Base-by-base conservation (phyloP, 352 stramenopile genomes). In the Phytophthora pseudosyringae region DNA sequence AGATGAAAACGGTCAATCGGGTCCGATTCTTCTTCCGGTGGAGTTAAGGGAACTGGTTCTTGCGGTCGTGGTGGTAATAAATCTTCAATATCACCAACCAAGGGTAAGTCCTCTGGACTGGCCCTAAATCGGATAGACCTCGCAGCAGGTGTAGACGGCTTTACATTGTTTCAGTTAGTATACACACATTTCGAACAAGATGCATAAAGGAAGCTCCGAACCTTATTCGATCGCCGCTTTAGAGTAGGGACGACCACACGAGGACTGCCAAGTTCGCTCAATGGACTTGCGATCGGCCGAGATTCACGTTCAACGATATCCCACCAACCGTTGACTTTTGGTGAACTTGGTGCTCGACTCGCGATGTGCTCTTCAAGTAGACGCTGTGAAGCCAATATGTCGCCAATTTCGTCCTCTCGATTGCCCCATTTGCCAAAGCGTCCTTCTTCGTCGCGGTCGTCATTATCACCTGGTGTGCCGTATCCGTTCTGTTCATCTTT, bases 371-470 rank as follows among this genome's bases (percentile, higher is more conserved):
- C 28, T 64, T 79, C 77, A 31, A 78, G 25, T 0, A 74, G 21
- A 4, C 48, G 54, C 40, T 94, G 86, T 6, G 86, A 89, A 15
- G 81, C 78, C 26, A 94, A 63, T 35, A 94, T 94, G 36, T 90
- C 83, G 2, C 59, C 47, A 47, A 91, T 89, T 57, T 94, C 86
- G 32, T 78, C 60, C 45, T 78, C 40, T 15, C 28, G 38, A 68
- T 62, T 36, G 11, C n/a, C 38, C n/a, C 57, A 71, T 31, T 72
- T 66, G 41, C 13, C 45, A 31, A 46, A 21, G 21, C 21, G 21
- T 21, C 21, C 2, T 29, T 76, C 46, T 15, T 71, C 54, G n/a
- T 62, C 57, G 2, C 76, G 67, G 15, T 73, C 60, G 10, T 73
- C 43, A 39, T 48, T 39, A 1, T 75, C 63, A 5, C 73, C 40